These are phyloP conservation scores for Trichophaea hybrida DNA, from an alignment of 2,329 filamentous ascomycete species.

Conservation along the genomic window DNA sequence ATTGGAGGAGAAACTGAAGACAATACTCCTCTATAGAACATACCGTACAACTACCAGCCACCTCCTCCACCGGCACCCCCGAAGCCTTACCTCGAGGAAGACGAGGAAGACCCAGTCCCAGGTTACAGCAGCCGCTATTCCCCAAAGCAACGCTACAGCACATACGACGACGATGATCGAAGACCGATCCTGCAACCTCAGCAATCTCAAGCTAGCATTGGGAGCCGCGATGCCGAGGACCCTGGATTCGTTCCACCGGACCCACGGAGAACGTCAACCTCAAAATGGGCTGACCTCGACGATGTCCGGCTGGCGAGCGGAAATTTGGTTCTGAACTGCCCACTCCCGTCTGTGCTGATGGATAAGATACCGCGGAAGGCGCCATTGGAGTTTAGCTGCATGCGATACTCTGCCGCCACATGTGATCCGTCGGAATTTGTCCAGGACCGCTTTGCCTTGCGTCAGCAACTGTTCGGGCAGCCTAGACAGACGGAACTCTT, in stretches of 20 bases:
- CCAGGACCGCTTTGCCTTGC: constrained; percentile 95
- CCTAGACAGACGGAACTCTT: constrained; percentile 84
- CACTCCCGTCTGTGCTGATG: constrained; percentile 72
- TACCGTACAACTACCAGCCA: not conserved
- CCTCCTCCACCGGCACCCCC: not conserved
- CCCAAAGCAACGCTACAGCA: not conserved
- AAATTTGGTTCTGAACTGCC: constrained; percentile 91
- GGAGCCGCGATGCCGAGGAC: constrained; percentile 35
- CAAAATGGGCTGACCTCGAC: constrained; percentile 56
- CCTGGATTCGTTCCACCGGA: constrained; percentile 47
- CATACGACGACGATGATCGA: constrained; percentile 51
- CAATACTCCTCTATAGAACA: not conserved
- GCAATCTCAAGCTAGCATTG: constrained; percentile 1
- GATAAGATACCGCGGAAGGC: constrained; percentile 63
- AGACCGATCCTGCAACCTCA: constrained; percentile 51
- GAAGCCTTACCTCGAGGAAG: not conserved
- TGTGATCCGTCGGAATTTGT: constrained; percentile 98
- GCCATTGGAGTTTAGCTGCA: constrained; percentile 51
- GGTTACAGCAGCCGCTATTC: not conserved
- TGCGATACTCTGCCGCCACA: constrained; percentile 71
- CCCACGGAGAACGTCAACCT: constrained; percentile 77
- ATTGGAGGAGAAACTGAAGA: not conserved
- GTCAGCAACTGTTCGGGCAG: constrained; percentile 94
- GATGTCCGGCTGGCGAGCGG: constrained; percentile 90
- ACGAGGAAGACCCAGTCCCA: not conserved